A percentile compares a stretch with the other conserved stretches of the same genome.
Evolutionary conservation across 2,329 filamentous ascomycete species (phyloP).

Genomic region (Botrytis tulipae): DNA sequence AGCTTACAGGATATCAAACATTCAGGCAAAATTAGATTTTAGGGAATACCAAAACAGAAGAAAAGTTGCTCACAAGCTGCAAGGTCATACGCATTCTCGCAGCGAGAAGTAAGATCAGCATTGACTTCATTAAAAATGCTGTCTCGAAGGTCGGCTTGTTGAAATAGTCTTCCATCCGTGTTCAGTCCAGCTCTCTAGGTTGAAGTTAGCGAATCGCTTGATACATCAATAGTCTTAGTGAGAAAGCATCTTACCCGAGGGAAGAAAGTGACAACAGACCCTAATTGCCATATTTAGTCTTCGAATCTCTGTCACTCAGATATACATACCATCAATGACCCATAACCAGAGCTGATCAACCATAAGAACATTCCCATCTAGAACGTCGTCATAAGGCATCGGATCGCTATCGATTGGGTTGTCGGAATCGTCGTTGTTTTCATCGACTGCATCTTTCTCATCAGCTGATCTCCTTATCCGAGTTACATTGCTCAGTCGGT

Average conservation of each 20-base stretch:
- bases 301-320: not conserved
- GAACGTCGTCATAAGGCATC: slow-evolving; percentile 14
- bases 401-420: slow-evolving; percentile 3
- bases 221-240: not conserved
- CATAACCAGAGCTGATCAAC: slow-evolving; percentile 24
- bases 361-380: slow-evolving; percentile 24
- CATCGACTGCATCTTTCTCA: not conserved
- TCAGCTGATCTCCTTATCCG: not conserved
- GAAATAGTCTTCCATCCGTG: slow-evolving; percentile 20
- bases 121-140: slow-evolving; percentile 26
- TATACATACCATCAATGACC: slow-evolving; percentile 20
- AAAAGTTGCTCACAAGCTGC: slow-evolving; percentile 14
- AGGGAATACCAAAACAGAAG: not conserved
- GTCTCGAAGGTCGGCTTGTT: slow-evolving; percentile 24
- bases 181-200: not conserved
- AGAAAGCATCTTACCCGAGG: not conserved
- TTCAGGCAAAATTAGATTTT: not conserved
- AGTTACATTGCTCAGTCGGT: not conserved
- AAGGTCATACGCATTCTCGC: slow-evolving; percentile 24
- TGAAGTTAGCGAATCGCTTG: not conserved
- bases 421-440: not conserved
- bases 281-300: not conserved
- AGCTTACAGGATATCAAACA: not conserved
- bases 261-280: not conserved
- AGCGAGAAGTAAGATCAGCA: slow-evolving; percentile 23